Evolutionary conservation across 139 green algal genomes (phyloP).

Genomic region (Nannochloris sp.): DNA sequence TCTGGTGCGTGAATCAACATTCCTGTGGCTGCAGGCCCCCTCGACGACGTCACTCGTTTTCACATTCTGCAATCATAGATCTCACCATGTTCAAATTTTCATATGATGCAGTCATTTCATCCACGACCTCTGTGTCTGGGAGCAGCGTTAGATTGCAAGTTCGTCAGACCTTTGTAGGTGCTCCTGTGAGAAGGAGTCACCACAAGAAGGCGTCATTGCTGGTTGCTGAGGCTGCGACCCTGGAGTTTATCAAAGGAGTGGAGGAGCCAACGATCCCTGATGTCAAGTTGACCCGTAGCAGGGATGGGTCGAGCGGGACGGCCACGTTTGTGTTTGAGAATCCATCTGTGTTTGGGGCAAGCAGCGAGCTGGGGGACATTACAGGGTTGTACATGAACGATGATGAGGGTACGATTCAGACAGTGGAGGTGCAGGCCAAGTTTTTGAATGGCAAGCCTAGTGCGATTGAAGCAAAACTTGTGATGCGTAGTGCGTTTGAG

Average conservation of each 20-base stretch:
- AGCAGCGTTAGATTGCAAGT: too few relatives aligned
- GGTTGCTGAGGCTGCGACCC: constrained; percentile 1
- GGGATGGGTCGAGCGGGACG: constrained; percentile 72
- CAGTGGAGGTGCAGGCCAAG: constrained; percentile 92
- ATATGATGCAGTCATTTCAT: too few relatives aligned
- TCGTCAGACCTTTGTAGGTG: too few relatives aligned
- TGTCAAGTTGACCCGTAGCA: constrained; percentile 74
- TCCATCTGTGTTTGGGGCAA: constrained; percentile 85
- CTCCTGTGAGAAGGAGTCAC: background rate
- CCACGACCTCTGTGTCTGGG: too few relatives aligned
- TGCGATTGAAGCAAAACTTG: constrained; percentile 44
- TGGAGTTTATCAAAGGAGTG: constrained; percentile 91
- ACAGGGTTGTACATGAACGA: constrained; percentile 95
- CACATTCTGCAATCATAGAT: too few relatives aligned
- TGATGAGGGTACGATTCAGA: constrained; percentile 79
- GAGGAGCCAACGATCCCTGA: constrained; percentile 84
- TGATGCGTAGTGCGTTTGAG: constrained; percentile 65
- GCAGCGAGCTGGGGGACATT: constrained; percentile 77
- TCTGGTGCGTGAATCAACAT: too few relatives aligned
- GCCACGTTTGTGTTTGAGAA: constrained; percentile 87
- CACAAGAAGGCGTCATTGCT: background rate
- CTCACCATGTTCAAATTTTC: too few relatives aligned
- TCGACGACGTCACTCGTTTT: too few relatives aligned
- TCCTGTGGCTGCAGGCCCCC: too few relatives aligned
- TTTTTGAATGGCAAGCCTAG: constrained; percentile 96